Evolutionary conservation across 1,284 basidiomycete genomes (phyloP).

Genomic region (Stygiomarasmius scandens): DNA sequence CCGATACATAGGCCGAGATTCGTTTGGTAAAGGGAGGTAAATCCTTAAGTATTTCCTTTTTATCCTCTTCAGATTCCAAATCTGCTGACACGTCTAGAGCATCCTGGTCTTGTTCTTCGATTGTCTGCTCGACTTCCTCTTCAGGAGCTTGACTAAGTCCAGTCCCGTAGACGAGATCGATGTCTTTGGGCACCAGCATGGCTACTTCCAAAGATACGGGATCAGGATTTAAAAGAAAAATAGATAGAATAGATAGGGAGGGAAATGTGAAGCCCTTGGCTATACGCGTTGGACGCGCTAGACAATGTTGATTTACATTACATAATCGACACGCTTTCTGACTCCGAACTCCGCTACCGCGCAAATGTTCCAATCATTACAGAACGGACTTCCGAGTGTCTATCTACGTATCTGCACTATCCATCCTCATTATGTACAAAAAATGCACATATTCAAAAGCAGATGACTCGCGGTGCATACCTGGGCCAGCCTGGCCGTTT

Average conservation of each 20-base stretch:
- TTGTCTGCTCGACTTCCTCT: not conserved
- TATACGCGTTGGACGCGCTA: not conserved
- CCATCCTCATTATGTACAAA: no score
- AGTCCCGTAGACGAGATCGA: not conserved
- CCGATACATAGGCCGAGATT: conserved; percentile 12
- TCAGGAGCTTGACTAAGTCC: not conserved
- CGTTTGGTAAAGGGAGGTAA: not conserved
- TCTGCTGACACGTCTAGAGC: not conserved
- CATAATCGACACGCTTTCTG: not conserved
- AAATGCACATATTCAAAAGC: no score
- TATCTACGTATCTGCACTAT: no score
- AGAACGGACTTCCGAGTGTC: no score
- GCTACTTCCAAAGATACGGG: not conserved
- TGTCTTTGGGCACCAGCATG: not conserved
- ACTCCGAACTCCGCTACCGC: not conserved
- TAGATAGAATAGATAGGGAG: not conserved
- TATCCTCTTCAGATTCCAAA: not conserved
- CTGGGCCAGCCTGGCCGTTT: no score
- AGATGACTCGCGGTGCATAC: no score
- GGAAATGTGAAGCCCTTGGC: not conserved
- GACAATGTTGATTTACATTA: not conserved
- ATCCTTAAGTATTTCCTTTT: not conserved
- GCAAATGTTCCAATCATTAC: no score
- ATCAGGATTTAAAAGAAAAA: not conserved
- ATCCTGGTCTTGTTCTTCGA: not conserved